phyloP scores from a whole-genome alignment of 208 protist species.

The Leishmania turanica region DNA sequence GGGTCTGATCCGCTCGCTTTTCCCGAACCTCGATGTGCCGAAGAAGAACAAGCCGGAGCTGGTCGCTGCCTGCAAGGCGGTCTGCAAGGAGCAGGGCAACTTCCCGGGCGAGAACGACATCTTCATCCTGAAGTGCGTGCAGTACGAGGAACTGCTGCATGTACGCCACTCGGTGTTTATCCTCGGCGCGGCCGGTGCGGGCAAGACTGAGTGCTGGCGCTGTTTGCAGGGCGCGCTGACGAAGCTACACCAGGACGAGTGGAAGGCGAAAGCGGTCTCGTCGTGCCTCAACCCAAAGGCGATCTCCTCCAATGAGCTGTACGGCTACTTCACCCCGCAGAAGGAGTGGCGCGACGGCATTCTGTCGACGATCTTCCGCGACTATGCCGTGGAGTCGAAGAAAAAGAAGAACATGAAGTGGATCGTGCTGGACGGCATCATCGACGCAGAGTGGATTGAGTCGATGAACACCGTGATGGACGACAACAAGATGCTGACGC shows the following conservation, averaged over 20 bases:
- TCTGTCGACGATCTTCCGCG: conserved; percentile 95
- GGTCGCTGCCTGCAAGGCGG: conserved; percentile 90
- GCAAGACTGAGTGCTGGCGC: conserved; percentile 97
- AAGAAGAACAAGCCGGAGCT: conserved; percentile 95
- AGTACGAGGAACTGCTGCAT: conserved; percentile 98
- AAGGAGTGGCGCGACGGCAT: conserved; percentile 98
- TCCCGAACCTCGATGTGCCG: conserved; percentile 96
- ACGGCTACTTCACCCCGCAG: conserved; percentile 97
- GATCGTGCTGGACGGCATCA: conserved; percentile 98
- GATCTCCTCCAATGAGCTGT: conserved; percentile 98
- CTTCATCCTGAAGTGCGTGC: conserved; percentile 98
- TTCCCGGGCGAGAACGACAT: conserved; percentile 97
- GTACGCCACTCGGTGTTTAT: conserved; percentile 99
- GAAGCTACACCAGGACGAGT: conserved; percentile 88
- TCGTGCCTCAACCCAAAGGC: conserved; percentile 98
- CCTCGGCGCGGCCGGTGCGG: conserved; percentile 95
- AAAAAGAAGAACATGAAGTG: conserved; percentile 96
- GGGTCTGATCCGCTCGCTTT: conserved; percentile 97
- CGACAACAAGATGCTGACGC: conserved; percentile 99
- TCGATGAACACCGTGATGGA: conserved; percentile 99
- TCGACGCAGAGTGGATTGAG: conserved; percentile 99
- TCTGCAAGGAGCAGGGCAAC: conserved; percentile 90
- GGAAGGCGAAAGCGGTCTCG: conserved; percentile 92
- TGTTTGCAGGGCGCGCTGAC: conserved; percentile 94
- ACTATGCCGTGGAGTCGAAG: conserved; percentile 95